Evolutionary conservation across 2,329 filamentous ascomycete genomes (phyloP).

Genomic region (Talaromyces islandicus): DNA sequence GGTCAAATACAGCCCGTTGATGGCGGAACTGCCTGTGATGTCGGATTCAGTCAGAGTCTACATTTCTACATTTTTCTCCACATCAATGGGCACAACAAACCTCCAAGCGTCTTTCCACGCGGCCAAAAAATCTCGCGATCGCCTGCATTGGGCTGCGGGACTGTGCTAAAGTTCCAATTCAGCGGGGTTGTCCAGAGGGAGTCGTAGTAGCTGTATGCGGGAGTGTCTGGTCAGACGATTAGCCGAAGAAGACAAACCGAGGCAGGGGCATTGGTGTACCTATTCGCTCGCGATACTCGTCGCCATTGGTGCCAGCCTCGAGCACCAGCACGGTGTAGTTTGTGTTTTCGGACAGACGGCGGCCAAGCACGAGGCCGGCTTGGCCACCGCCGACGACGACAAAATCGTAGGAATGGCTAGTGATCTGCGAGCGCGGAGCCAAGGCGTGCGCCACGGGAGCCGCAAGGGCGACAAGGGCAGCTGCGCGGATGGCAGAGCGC

Average conservation of each 20-base stretch:
- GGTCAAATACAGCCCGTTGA: conserved; percentile 31
- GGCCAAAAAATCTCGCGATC: conserved; percentile 27
- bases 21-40: conserved; percentile 26
- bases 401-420: conserved; percentile 22
- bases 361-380: conserved; percentile 45
- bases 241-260: background rate
- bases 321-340: conserved; percentile 30
- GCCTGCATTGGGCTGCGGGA: conserved; percentile 21
- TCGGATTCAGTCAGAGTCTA: background rate
- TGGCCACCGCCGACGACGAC: conserved; percentile 51
- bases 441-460: conserved; percentile 17
- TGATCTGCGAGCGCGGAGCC: conserved; percentile 21
- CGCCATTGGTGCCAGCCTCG: conserved; percentile 26
- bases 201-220: conserved; percentile 27
- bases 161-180: conserved; percentile 28
- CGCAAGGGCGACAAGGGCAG: conserved; percentile 15
- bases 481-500: conserved; percentile 10
- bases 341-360: conserved; percentile 37
- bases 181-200: conserved; percentile 30
- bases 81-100: conserved; percentile 11
- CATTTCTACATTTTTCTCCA: background rate
- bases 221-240: conserved; percentile 21
- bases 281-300: conserved; percentile 27
- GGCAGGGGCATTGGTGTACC: conserved; percentile 15
- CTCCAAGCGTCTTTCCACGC: conserved; percentile 29